A percentile compares a stretch with the other conserved stretches of the same genome.
These are phyloP conservation scores for Podaxis sp. DNA, from an alignment of 768 basidiomycete species.

Conservation along the genomic window DNA sequence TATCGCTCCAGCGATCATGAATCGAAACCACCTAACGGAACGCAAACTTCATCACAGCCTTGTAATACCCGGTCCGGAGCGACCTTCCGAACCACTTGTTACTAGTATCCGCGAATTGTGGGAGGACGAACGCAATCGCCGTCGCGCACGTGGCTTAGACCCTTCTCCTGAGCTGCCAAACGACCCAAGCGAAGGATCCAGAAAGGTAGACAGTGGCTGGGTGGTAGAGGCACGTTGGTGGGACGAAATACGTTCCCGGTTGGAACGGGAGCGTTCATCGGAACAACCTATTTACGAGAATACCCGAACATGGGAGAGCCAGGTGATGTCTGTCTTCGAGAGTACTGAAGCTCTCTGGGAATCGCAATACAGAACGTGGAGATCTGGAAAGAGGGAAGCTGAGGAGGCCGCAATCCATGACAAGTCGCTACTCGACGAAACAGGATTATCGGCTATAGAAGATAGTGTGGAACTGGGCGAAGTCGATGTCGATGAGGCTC, in stretches of 20 bases:
- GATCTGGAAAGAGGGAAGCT: conserved; percentile 29
- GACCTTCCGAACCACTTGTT: conserved; percentile 72
- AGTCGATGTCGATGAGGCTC: conserved; percentile 20
- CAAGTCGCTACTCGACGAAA: conserved; percentile 28
- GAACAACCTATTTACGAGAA: conserved; percentile 17
- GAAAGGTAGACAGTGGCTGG: conserved; percentile 63
- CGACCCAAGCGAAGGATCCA: conserved; percentile 62
- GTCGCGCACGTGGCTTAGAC: conserved; percentile 61
- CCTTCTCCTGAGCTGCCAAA: conserved; percentile 74
- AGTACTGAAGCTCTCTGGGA: conserved; percentile 89
- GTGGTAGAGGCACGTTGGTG: conserved; percentile 72
- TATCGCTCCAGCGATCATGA: conserved; percentile 79
- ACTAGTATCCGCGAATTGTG: conserved; percentile 90
- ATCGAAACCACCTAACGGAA: conserved; percentile 62
- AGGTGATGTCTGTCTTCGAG: conserved; percentile 87
- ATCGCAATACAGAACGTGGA: conserved; percentile 55
- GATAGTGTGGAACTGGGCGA: conserved; percentile 27
- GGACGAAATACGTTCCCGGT: conserved; percentile 64
- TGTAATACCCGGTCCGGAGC: conserved; percentile 55
- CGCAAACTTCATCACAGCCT: conserved; percentile 68
- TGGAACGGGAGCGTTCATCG: conserved; percentile 42
- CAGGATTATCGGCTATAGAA: conserved; percentile 30
- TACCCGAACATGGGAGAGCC: conserved; percentile 54
- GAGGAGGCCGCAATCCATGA: conserved; percentile 11
- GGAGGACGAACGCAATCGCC: conserved; percentile 89